Evolutionary conservation across 371 early-diverging fungal species (phyloP).

Genomic region (Chytridiales sp.): DNA sequence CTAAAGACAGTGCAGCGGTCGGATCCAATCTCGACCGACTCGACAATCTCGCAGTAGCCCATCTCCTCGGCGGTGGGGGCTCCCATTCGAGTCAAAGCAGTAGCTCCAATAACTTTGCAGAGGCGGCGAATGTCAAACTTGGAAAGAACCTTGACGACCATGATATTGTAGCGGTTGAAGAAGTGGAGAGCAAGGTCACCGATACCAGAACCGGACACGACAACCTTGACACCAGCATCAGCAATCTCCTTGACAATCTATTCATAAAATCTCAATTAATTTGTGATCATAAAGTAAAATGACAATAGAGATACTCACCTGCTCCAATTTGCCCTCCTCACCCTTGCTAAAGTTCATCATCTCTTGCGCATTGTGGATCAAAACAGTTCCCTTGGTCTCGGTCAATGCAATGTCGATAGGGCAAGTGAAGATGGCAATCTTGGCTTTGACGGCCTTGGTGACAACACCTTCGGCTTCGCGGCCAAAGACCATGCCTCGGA

Average conservation of each 20-base stretch:
- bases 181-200: constrained; percentile 96
- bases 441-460: constrained; percentile 74
- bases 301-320: constrained; percentile 13
- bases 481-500: constrained; percentile 98
- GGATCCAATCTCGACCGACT: constrained; percentile 94
- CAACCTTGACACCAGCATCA: constrained; percentile 89
- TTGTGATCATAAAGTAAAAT: constrained; percentile 6
- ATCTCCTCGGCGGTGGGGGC: constrained; percentile 95
- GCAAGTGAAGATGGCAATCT: constrained; percentile 96
- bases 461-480: constrained; percentile 86
- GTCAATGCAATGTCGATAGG: constrained; percentile 94
- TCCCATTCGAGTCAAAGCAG: constrained; percentile 87
- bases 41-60: constrained; percentile 94
- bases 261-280: no score
- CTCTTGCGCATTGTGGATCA: constrained; percentile 95
- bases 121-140: constrained; percentile 96
- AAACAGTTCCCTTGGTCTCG: constrained; percentile 99
- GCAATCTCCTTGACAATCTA: constrained; percentile 82
- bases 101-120: constrained; percentile 91
- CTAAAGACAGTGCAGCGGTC: constrained; percentile 96
- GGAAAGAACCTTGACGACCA: constrained; percentile 88
- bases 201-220: constrained; percentile 85
- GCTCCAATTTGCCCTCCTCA: constrained; percentile 60
- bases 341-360: constrained; percentile 96
- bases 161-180: constrained; percentile 84